A percentile compares a stretch with the other conserved stretches of the same genome.
phyloP scores from a whole-genome alignment of 768 basidiomycete species.

The Termitomyces titanicus region DNA sequence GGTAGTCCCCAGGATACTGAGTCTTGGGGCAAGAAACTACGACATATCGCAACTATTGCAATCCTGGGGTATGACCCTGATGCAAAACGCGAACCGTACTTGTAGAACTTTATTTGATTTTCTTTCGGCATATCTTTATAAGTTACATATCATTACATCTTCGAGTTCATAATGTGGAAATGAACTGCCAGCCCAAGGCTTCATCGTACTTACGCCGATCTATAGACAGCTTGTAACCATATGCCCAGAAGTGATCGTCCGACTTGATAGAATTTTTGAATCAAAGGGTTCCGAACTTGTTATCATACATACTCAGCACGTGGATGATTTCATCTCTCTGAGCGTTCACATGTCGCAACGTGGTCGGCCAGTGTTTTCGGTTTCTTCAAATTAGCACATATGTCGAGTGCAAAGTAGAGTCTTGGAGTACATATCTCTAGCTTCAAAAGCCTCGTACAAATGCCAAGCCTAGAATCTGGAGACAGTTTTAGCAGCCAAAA shows the following conservation, averaged over 20 bases:
- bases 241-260: too few relatives aligned
- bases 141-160: too few relatives aligned
- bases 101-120: not conserved
- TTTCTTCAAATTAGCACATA: not conserved
- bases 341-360: too few relatives aligned
- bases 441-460: not conserved
- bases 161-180: too few relatives aligned
- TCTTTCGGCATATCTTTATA: too few relatives aligned
- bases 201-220: too few relatives aligned
- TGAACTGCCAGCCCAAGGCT: not conserved
- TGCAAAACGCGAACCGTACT: not conserved
- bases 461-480: slow-evolving; percentile 12
- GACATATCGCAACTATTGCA: not conserved
- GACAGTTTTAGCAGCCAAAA: slow-evolving; percentile 9
- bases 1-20: not conserved
- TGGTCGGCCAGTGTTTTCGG: not conserved
- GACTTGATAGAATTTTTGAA: too few relatives aligned
- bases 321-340: too few relatives aligned
- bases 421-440: not conserved
- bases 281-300: too few relatives aligned
- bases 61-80: slow-evolving; percentile 1
- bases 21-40: slow-evolving; percentile 6
- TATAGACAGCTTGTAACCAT: too few relatives aligned
- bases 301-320: too few relatives aligned
- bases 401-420: not conserved